Evolutionary conservation across 2,329 filamentous ascomycete genomes (phyloP), one percentile per base, ranked within the genome.

Genomic region (Stagonosporopsis rhizophila): DNA sequence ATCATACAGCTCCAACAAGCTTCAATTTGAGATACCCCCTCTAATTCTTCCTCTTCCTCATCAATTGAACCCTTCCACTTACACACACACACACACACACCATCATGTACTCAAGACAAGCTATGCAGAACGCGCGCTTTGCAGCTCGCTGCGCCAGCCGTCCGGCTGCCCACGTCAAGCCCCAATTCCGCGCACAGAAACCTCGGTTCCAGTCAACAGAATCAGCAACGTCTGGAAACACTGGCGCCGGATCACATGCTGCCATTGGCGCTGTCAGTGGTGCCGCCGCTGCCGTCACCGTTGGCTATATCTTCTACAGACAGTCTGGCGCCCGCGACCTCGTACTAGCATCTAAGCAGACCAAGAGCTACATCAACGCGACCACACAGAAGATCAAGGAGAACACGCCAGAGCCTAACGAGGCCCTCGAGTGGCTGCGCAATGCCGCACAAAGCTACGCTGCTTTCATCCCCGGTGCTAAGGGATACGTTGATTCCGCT

Each of bases 401-500:
- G 52, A 81, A 82, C 41, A 85, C 88, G 0, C 89, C 89, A 0
- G 82, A 85, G 57, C 82, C 87, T 14, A 88, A 89, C 60, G 82
- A 90, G 73, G 88, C 89, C 1, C 78, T 90, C 35, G 76, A 83
- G 58, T 87, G 84, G 78, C 82, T 92, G 58, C 86, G 86, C 67
- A 79, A 86, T 54, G 86, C 87, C 12, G 85, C 86, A 25, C 86
- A 85, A 69, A 86, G 86, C 22, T 92, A 92, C 68, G 87, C 88
- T 2, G 80, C 79, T 2, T 90, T 88, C 81, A 84, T 93, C 27
- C 90, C 90, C 0, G 90, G 90, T 12, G 89, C 87, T 2, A 83
- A 83, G 27, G 77, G 81, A 42, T 91, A 89, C 65, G 84, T 92
- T 44, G 88, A 92, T 68, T 76, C 80, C 1, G 85, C 84, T 0